Conservation (phyloP, 2,329 filamentous ascomycete genomes). For the Exophiala sp. region DNA sequence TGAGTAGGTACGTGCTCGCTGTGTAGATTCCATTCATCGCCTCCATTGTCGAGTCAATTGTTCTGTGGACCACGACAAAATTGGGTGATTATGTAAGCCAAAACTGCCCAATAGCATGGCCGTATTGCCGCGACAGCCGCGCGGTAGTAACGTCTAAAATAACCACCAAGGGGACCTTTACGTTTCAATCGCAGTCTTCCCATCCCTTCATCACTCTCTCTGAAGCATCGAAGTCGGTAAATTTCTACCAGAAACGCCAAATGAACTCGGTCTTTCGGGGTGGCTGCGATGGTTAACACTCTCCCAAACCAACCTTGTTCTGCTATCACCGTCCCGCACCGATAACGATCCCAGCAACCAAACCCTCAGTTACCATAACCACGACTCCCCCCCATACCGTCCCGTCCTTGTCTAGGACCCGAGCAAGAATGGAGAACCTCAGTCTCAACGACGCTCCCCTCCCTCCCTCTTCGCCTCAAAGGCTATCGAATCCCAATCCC, state of each 20-base stretch:
- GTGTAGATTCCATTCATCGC: too few species aligned
- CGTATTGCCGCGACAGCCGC: background rate
- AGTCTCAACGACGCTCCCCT: constrained; percentile 26
- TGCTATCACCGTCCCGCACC: background rate
- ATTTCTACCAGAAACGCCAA: background rate
- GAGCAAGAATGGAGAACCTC: constrained; percentile 29
- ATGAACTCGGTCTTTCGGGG: background rate
- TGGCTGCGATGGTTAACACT: constrained; percentile 16
- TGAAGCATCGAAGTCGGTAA: constrained; percentile 21
- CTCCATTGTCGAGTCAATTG: too few species aligned
- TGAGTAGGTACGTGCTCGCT: too few species aligned
- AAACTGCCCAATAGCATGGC: too few species aligned
- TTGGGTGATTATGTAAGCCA: background rate
- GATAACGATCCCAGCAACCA: constrained; percentile 7
- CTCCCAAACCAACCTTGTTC: background rate
- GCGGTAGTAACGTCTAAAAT: too few species aligned
- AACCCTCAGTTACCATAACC: background rate
- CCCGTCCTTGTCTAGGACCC: background rate
- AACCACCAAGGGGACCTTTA: too few species aligned
- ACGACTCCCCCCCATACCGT: background rate
- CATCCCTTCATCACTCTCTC: constrained; percentile 25
- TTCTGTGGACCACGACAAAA: too few species aligned
- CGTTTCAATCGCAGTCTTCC: background rate
- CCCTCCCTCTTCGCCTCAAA: constrained; percentile 13
- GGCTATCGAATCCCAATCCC: too few species aligned